These are phyloP conservation scores for Fraxinus angustifolia DNA, from an alignment of 305 asterid species.

Conservation along the genomic window DNA sequence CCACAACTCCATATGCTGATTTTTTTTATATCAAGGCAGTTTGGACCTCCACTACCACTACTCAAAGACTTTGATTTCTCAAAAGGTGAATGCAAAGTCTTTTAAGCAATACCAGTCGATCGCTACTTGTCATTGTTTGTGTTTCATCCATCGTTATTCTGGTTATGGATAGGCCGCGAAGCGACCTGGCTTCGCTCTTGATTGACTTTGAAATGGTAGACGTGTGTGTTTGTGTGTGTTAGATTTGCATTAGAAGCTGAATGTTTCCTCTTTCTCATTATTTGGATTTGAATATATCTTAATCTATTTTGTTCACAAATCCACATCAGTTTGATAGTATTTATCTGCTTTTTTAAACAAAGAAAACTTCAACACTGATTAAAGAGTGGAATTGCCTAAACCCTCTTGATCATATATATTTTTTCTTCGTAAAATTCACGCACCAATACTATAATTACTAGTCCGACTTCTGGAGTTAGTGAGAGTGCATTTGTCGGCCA, in stretches of 20 bases:
- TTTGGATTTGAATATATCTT: background rate
- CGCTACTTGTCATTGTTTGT: background rate
- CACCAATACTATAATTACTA: background rate
- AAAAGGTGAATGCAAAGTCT: background rate
- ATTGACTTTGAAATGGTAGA: background rate
- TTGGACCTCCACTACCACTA: background rate
- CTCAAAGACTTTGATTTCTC: background rate
- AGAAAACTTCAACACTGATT: background rate
- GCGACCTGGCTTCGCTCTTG: background rate
- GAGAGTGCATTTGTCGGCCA: conserved; percentile 27
- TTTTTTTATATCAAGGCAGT: background rate
- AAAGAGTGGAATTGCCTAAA: background rate
- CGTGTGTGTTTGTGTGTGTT: background rate
- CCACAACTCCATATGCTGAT: background rate
- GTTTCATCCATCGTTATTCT: background rate
- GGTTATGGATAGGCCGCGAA: background rate
- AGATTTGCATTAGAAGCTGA: background rate
- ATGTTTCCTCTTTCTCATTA: background rate
- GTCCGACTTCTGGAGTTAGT: background rate
- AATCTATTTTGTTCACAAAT: background rate
- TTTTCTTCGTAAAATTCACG: no score
- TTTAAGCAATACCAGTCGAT: no score
- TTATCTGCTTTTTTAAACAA: no score
- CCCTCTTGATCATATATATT: background rate
- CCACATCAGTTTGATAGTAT: background rate